phyloP scores from a whole-genome alignment of 2,329 filamentous ascomycete genomes.

The Nothopassalora personata region DNA sequence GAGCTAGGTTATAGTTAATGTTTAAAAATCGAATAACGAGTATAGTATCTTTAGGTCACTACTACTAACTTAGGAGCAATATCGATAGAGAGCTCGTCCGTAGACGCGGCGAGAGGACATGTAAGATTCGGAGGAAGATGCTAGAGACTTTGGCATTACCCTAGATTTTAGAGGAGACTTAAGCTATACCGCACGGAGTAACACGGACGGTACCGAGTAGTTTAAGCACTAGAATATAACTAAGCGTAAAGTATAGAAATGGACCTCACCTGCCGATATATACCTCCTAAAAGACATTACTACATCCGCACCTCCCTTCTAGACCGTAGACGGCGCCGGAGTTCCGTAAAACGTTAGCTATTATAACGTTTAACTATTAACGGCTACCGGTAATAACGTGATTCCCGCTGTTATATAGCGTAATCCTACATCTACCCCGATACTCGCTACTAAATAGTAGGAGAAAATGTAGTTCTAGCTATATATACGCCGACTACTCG shows the following conservation, averaged over 20 bases:
- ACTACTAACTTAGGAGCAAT: neutral
- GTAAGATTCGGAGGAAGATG: neutral
- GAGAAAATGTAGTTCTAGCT: slow-evolving; percentile 15
- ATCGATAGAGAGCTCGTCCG: neutral
- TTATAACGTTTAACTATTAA: slow-evolving; percentile 9
- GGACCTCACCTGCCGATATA: neutral
- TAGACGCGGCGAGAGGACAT: neutral
- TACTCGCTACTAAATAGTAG: slow-evolving; percentile 1
- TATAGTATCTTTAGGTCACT: slow-evolving; percentile 9
- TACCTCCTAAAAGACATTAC: slow-evolving; percentile 10
- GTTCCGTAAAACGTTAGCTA: slow-evolving; percentile 1
- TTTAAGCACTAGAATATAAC: neutral
- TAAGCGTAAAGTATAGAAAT: neutral
- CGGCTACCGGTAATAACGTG: neutral
- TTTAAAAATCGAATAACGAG: slow-evolving; percentile 4
- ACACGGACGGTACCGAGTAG: neutral
- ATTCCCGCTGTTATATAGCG: slow-evolving; percentile 11
- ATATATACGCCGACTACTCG: slow-evolving; percentile 8
- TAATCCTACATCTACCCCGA: neutral
- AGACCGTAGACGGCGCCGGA: slow-evolving; percentile 3
- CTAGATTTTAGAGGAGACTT: slow-evolving; percentile 5
- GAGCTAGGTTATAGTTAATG: neutral
- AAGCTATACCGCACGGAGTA: slow-evolving; percentile 1
- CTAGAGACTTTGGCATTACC: slow-evolving; percentile 4
- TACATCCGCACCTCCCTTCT: slow-evolving; percentile 10